These are phyloP conservation scores for Colletotrichum spaethianum DNA, from an alignment of 2,329 filamentous ascomycete species.

Conservation along the genomic window DNA sequence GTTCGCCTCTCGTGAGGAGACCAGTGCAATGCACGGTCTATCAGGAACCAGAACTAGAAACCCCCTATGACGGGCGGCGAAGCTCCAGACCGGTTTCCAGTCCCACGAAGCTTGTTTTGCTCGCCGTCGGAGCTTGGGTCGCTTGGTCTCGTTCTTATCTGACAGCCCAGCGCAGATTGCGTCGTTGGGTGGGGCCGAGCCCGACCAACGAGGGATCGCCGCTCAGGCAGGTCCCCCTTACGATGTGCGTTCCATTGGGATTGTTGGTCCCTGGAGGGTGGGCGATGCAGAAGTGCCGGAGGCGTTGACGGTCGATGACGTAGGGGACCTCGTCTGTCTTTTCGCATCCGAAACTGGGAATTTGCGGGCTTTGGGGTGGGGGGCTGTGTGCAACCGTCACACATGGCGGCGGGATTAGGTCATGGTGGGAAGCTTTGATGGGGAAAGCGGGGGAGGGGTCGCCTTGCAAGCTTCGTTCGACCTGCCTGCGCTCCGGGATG, in stretches of 20 bases:
- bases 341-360: conserved; percentile 25
- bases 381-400: neutral
- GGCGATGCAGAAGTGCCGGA: neutral
- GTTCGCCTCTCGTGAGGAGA: neutral
- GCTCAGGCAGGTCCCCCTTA: neutral
- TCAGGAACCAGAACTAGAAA: neutral
- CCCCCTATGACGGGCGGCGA: neutral
- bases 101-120: neutral
- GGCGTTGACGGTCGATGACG: neutral
- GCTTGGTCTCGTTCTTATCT: neutral
- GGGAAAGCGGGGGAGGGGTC: conserved; percentile 29
- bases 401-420: conserved; percentile 16
- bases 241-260: neutral
- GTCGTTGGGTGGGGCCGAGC: neutral
- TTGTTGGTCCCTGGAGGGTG: neutral
- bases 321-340: neutral
- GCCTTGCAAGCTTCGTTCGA: neutral
- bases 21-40: neutral
- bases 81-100: neutral
- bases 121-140: neutral
- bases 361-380: neutral
- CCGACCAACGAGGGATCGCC: neutral
- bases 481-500: neutral
- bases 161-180: neutral
- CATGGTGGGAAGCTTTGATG: conserved; percentile 20